phyloP scores from a whole-genome alignment of 2,329 filamentous ascomycete species.

The Colletotrichum cereale region DNA sequence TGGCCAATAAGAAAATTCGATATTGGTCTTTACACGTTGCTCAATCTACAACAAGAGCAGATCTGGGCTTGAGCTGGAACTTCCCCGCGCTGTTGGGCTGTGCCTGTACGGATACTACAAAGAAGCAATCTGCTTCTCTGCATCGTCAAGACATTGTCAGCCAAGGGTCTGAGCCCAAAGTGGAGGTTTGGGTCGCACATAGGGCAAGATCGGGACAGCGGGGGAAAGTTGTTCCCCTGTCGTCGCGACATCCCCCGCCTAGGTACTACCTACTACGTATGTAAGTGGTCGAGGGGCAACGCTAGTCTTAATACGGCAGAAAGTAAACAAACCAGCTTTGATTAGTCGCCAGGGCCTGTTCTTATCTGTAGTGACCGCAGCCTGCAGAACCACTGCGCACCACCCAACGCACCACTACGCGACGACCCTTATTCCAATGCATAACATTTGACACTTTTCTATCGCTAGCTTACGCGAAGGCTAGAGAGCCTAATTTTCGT shows the following conservation, averaged over 20 bases:
- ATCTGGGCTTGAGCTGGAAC: not conserved
- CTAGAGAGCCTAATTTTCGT: constrained; percentile 17
- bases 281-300: constrained; percentile 2
- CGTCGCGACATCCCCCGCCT: not conserved
- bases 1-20: not conserved
- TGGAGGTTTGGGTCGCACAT: not conserved
- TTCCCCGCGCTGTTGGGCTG: not conserved
- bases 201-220: constrained; percentile 24
- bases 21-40: not conserved
- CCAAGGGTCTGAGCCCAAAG: not conserved
- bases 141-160: not conserved
- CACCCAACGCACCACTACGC: constrained; percentile 26
- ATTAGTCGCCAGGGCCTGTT: constrained; percentile 25
- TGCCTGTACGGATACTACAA: not conserved
- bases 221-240: constrained; percentile 38
- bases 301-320: constrained; percentile 12
- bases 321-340: constrained; percentile 41
- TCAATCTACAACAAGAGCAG: not conserved
- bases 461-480: constrained; percentile 26
- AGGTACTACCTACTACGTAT: too few species aligned
- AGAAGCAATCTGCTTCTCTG: not conserved
- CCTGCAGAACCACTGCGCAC: constrained; percentile 16
- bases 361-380: constrained; percentile 9
- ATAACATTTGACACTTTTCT: constrained; percentile 24
- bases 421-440: constrained; percentile 33